phyloP scores from a whole-genome alignment of 805 yeast species.

The Candida krabiensis region DNA sequence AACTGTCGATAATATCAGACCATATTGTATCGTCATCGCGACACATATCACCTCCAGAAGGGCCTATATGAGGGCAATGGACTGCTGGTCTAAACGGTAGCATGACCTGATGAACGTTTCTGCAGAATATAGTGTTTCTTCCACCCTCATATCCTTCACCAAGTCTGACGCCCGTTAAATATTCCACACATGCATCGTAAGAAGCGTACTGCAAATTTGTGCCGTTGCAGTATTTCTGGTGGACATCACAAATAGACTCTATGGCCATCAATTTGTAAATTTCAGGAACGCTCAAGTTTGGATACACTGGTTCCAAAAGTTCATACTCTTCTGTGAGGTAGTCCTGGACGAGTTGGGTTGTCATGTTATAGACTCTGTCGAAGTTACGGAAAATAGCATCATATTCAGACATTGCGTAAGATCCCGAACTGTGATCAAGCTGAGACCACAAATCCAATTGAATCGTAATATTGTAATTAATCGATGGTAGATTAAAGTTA shows the following conservation, averaged over 20 bases:
- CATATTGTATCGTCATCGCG: slow-evolving; percentile 21
- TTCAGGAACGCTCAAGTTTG: slow-evolving; percentile 3
- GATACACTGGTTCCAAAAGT: slow-evolving; percentile 3
- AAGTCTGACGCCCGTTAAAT: slow-evolving; percentile 7
- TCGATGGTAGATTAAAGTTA: slow-evolving; percentile 14
- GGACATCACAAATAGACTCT: slow-evolving; percentile 22
- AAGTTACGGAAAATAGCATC: slow-evolving; percentile 22
- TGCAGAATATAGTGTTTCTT: slow-evolving; percentile 24
- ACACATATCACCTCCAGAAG: slow-evolving; percentile 29
- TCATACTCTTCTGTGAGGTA: not conserved
- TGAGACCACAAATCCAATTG: slow-evolving; percentile 17
- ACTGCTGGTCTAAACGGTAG: slow-evolving; percentile 21
- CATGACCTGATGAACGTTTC: slow-evolving; percentile 28
- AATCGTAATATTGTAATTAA: slow-evolving; percentile 16
- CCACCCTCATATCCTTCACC: slow-evolving; percentile 28
- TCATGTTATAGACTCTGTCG: slow-evolving; percentile 11
- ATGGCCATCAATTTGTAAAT: slow-evolving; percentile 9
- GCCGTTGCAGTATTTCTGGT: slow-evolving; percentile 20
- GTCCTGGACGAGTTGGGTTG: too few relatives aligned
- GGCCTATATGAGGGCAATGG: slow-evolving; percentile 28
- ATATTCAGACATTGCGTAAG: slow-evolving; percentile 16
- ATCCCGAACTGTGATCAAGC: slow-evolving; percentile 4
- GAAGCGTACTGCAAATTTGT: slow-evolving; percentile 17
- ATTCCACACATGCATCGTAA: slow-evolving; percentile 14
- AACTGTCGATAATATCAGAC: too few relatives aligned